phyloP scores from a whole-genome alignment of 2,329 filamentous ascomycete species.

The Davidsoniella neocaledoniae region DNA sequence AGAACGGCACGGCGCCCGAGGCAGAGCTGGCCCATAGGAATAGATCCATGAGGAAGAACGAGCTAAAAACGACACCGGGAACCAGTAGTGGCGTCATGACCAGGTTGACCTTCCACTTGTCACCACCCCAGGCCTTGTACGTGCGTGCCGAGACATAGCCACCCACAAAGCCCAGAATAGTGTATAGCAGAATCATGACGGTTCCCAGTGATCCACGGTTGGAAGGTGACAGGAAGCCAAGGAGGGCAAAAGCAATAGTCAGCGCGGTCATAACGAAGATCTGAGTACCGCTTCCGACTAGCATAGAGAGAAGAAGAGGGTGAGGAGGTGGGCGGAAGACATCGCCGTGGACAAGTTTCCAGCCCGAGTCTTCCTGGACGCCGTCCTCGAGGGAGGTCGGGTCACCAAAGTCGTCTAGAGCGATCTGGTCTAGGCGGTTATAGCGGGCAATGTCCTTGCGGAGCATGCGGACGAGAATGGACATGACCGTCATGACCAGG shows the following conservation, averaged over 20 bases:
- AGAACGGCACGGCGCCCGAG: conserved; percentile 87
- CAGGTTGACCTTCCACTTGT: conserved; percentile 91
- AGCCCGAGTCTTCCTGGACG: conserved; percentile 92
- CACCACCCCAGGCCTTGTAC: conserved; percentile 91
- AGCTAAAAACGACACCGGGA: conserved; percentile 67
- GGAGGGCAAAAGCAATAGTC: conserved; percentile 81
- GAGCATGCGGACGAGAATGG: conserved; percentile 74
- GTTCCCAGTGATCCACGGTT: conserved; percentile 90
- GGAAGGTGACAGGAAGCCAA: conserved; percentile 88
- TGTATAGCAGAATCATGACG: conserved; percentile 86
- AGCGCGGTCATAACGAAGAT: conserved; percentile 95
- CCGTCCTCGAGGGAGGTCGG: conserved; percentile 70
- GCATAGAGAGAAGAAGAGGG: conserved; percentile 67
- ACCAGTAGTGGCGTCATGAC: conserved; percentile 71
- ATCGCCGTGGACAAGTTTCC: conserved; percentile 96
- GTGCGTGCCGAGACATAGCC: conserved; percentile 76
- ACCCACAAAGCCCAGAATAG: conserved; percentile 77
- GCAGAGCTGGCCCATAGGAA: conserved; percentile 91
- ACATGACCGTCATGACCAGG: conserved; percentile 76
- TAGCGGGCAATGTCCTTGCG: conserved; percentile 94
- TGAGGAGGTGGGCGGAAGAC: conserved; percentile 81
- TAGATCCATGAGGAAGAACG: conserved; percentile 87
- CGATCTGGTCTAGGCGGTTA: conserved; percentile 84
- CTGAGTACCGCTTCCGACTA: conserved; percentile 87
- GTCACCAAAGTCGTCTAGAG: conserved; percentile 73